These are phyloP conservation scores for Penicillium cosmopolitanum DNA, from an alignment of 495 filamentous ascomycete species.

Conservation along the genomic window DNA sequence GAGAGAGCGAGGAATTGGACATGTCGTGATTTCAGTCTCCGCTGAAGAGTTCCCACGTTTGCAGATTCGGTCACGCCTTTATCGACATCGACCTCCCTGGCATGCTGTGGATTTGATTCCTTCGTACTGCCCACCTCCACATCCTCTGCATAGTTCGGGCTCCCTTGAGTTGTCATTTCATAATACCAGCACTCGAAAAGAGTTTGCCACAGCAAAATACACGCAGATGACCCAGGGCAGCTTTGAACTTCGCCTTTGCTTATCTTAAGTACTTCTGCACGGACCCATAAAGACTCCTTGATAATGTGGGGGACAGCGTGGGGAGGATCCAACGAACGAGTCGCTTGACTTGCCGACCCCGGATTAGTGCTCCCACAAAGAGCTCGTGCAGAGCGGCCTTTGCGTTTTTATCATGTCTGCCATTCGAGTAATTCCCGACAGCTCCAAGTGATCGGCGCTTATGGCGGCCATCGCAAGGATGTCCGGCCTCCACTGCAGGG, in stretches of 20 bases:
- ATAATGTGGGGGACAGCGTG: conserved; percentile 7
- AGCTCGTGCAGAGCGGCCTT: neutral
- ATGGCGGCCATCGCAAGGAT: conserved; percentile 13
- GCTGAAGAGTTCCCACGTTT: conserved; percentile 33
- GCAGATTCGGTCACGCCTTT: neutral
- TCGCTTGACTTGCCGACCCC: neutral
- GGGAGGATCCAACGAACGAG: neutral
- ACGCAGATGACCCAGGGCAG: neutral
- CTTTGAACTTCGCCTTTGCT: neutral
- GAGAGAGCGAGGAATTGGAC: conserved; percentile 64
- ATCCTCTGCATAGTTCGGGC: neutral
- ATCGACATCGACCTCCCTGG: neutral
- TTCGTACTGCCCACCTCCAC: neutral
- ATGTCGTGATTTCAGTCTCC: conserved; percentile 65
- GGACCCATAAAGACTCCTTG: neutral
- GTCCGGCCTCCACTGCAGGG: conserved; percentile 13
- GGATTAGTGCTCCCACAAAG: neutral
- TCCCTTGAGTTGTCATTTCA: neutral
- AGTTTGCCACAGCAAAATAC: neutral
- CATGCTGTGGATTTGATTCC: neutral
- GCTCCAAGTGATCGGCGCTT: conserved; percentile 2
- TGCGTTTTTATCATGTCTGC: neutral
- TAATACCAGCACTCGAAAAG: neutral
- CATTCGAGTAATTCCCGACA: neutral
- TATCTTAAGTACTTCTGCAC: neutral